Evolutionary conservation across 345 rosid genomes (phyloP).

Genomic region (Citrus mangshanensis): DNA sequence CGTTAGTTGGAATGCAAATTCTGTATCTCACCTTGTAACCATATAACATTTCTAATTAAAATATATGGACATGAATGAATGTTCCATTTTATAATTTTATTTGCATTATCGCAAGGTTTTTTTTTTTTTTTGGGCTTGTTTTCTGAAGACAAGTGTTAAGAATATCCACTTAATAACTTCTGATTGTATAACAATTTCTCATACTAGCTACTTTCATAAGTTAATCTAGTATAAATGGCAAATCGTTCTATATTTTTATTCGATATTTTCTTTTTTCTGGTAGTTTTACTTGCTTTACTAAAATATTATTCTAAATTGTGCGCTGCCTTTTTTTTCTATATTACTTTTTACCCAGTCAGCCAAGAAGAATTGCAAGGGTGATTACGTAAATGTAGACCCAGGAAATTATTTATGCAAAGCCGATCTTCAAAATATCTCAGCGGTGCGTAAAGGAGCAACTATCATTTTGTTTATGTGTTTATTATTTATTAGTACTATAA

Average conservation of each 20-base stretch:
- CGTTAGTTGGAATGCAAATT: no score
- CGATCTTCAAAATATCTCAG: background rate
- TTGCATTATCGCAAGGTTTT: no score
- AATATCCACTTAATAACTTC: no score
- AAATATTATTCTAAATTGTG: background rate
- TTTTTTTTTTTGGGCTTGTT: no score
- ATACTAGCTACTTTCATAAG: no score
- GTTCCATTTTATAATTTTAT: no score
- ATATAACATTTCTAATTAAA: no score
- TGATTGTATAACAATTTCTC: no score
- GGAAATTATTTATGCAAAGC: background rate
- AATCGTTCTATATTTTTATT: no score
- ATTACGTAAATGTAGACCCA: constrained; percentile 3
- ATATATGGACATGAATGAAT: no score
- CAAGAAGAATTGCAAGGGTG: background rate
- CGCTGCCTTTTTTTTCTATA: background rate
- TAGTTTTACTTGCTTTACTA: background rate
- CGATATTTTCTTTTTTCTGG: background rate
- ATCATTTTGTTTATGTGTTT: background rate
- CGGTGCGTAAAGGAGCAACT: background rate
- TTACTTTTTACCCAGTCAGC: background rate
- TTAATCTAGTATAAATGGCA: background rate
- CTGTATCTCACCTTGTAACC: no score
- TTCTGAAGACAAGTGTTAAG: no score
- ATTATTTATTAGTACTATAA: background rate